Percentiles rank a stretch among this genome's conserved stretches.
phyloP scores from a whole-genome alignment of 441 rosid species.

The Populus hybrid region DNA sequence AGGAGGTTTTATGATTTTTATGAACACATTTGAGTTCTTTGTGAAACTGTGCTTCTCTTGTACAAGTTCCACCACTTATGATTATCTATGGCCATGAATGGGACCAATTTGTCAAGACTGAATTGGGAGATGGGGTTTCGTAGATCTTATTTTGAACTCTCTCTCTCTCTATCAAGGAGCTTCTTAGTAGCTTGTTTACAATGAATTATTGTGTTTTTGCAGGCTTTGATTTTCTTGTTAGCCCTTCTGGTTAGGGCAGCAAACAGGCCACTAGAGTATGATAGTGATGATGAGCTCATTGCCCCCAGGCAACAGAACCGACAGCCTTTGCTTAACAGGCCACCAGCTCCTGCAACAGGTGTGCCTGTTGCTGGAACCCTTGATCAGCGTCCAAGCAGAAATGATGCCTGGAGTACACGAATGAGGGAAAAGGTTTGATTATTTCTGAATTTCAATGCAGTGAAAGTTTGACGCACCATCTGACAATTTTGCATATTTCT shows the following conservation, averaged over 20 bases:
- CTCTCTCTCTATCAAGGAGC: neutral
- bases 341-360: conserved; percentile 65
- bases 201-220: conserved; percentile 23
- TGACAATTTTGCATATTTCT: conserved; percentile 2
- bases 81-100: neutral
- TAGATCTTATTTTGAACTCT: neutral
- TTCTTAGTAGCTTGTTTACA: neutral
- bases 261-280: conserved; percentile 70
- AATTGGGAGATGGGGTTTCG: neutral
- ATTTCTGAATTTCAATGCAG: conserved; percentile 1
- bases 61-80: neutral
- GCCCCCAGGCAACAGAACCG: conserved; percentile 74
- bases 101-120: neutral
- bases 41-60: neutral
- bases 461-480: neutral
- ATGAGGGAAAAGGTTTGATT: conserved; percentile 90
- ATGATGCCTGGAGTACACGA: conserved; percentile 98
- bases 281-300: conserved; percentile 87
- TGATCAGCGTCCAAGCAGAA: conserved; percentile 87
- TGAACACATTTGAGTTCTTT: neutral
- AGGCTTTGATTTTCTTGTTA: conserved; percentile 84
- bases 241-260: conserved; percentile 78
- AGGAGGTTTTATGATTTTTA: neutral
- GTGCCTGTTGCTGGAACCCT: conserved; percentile 69
- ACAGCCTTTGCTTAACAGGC: conserved; percentile 80